These are phyloP conservation scores for Meredithiella fracta DNA, from an alignment of 2,329 filamentous ascomycete genomes.

Conservation along the genomic window DNA sequence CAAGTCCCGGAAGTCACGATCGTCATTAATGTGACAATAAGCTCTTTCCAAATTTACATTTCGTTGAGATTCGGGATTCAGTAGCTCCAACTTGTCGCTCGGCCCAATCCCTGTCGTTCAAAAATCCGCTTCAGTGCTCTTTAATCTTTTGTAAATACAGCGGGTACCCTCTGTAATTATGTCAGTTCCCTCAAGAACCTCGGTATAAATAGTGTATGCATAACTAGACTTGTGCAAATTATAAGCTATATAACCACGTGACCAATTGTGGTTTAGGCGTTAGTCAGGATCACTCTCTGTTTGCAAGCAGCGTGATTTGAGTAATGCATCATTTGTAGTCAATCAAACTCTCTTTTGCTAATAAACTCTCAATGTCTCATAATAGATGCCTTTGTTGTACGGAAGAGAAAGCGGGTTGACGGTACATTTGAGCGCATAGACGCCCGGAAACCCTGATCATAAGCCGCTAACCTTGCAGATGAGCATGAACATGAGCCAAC, in stretches of 20 bases:
- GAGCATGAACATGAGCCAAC: constrained; percentile 55
- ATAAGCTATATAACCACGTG: not conserved
- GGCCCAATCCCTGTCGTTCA: not conserved
- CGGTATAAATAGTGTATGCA: not conserved
- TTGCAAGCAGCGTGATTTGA: not conserved
- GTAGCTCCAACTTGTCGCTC: too few relatives aligned
- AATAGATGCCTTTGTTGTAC: constrained; percentile 43
- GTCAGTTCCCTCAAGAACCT: not conserved
- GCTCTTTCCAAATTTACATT: not conserved
- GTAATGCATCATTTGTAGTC: too few relatives aligned
- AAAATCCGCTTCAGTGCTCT: not conserved
- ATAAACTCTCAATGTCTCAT: not conserved
- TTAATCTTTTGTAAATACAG: not conserved
- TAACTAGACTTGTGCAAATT: too few relatives aligned
- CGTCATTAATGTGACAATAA: not conserved
- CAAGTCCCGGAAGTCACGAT: too few relatives aligned
- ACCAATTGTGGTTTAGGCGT: not conserved
- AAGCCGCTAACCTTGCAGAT: constrained; percentile 11
- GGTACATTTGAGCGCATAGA: constrained; percentile 18
- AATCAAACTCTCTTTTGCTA: not conserved
- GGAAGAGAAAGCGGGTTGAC: constrained; percentile 32
- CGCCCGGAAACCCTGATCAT: not conserved
- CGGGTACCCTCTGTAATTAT: not conserved
- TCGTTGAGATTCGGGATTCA: too few relatives aligned
- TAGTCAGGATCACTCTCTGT: not conserved